A percentile compares a stretch with the other conserved stretches of the same genome.
Evolutionary conservation across 2,329 filamentous ascomycete genomes (phyloP).

Genomic region (Ambrosiella beaveri): DNA sequence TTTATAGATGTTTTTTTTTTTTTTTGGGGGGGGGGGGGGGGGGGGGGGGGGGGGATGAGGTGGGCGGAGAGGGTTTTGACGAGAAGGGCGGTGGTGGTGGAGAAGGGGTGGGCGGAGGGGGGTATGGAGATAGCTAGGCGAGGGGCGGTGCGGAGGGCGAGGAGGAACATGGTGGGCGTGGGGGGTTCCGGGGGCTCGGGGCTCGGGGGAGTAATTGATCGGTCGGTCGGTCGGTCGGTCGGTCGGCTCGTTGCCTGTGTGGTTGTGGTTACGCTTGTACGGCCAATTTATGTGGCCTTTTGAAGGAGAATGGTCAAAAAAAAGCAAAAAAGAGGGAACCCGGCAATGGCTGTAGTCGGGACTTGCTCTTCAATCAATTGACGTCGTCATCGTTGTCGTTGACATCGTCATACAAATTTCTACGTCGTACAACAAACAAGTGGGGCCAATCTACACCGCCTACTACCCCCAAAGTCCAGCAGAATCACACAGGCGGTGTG

Average conservation of each 20-base stretch:
- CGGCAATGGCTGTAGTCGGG: too few relatives aligned
- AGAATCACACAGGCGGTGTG: too few relatives aligned
- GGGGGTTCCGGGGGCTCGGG: neutral
- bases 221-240: neutral
- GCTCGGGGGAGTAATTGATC: neutral
- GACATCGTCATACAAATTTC: too few relatives aligned
- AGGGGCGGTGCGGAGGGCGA: neutral
- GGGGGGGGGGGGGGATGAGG: conserved; percentile 30
- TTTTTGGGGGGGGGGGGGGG: conserved; percentile 19
- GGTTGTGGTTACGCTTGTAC: neutral
- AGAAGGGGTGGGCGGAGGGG: conserved; percentile 18
- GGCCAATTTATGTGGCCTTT: neutral
- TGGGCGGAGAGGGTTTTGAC: conserved; percentile 24
- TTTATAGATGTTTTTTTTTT: too few relatives aligned
- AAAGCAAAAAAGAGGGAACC: too few relatives aligned
- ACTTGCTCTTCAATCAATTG: too few relatives aligned
- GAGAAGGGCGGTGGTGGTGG: conserved; percentile 20
- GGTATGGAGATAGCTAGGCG: neutral
- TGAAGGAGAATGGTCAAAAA: neutral
- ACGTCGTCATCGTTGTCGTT: too few relatives aligned
- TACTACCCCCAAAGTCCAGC: too few relatives aligned
- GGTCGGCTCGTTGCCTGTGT: neutral
- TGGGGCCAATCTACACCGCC: too few relatives aligned
- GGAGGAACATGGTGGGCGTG: neutral
- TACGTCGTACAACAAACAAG: too few relatives aligned